Conservation (phyloP, 768 basidiomycete species). For the Podaxis carcinomalis region DNA sequence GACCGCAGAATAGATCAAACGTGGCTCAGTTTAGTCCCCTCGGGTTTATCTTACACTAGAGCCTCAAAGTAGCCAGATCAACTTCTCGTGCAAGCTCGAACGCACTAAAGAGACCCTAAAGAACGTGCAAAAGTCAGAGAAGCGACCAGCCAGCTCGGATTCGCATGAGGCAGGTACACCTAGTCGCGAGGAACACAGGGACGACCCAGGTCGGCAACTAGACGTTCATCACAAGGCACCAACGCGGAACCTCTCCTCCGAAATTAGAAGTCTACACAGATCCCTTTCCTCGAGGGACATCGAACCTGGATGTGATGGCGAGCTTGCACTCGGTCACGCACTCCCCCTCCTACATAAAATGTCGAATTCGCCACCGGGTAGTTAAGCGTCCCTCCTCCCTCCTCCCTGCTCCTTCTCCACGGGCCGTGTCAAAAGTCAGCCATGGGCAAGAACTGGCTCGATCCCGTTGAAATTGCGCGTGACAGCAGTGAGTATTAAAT, state of each 20-base stretch:
- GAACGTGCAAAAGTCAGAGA: too few species aligned
- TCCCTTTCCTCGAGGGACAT: neutral
- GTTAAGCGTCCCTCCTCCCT: neutral
- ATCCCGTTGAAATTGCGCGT: conserved; percentile 23
- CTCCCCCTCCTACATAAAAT: neutral
- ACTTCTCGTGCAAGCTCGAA: too few species aligned
- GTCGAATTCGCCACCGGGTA: neutral
- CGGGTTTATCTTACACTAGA: too few species aligned
- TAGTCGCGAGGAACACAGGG: too few species aligned
- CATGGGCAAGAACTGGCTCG: conserved; percentile 25
- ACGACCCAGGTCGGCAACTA: too few species aligned
- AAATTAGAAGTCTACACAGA: neutral
- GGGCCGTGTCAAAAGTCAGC: conserved; percentile 7
- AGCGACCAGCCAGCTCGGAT: too few species aligned
- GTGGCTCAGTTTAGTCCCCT: too few species aligned
- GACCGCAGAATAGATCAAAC: too few species aligned
- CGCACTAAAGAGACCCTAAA: too few species aligned
- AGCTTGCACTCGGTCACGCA: neutral
- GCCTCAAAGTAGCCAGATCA: too few species aligned
- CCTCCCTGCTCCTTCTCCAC: neutral
- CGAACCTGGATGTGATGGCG: neutral
- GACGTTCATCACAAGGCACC: too few species aligned
- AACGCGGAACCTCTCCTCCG: neutral
- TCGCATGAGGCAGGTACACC: too few species aligned
- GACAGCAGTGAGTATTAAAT: conserved; percentile 21